These are phyloP conservation scores for Aspergillus steynii DNA, from an alignment of 495 filamentous ascomycete species.

Conservation along the genomic window DNA sequence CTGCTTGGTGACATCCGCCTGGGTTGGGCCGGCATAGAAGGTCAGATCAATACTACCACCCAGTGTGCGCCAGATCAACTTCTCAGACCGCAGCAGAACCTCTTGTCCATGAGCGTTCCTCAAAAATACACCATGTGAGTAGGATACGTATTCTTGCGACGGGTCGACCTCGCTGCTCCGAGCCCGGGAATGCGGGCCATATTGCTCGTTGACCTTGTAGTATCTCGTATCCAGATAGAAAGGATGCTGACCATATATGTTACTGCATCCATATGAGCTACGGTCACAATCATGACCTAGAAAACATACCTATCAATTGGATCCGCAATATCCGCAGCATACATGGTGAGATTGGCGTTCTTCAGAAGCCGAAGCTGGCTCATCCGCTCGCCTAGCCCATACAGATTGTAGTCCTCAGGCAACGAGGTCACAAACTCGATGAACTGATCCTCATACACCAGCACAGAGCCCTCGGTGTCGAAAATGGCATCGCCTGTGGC, in stretches of 20 bases:
- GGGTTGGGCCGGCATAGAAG: slow-evolving; percentile 61
- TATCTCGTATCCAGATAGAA: slow-evolving; percentile 68
- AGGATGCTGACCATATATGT: slow-evolving; percentile 61
- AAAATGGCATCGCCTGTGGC: slow-evolving; percentile 60
- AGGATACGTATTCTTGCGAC: slow-evolving; percentile 57
- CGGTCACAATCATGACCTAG: background rate
- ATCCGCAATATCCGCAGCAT: slow-evolving; percentile 66
- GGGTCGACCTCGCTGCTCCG: slow-evolving; percentile 55
- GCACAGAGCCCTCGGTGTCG: slow-evolving; percentile 52
- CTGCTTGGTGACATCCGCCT: slow-evolving; percentile 55
- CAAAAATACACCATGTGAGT: slow-evolving; percentile 62
- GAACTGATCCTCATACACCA: slow-evolving; percentile 67
- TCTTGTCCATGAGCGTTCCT: slow-evolving; percentile 76
- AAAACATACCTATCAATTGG: slow-evolving; percentile 52
- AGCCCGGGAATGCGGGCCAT: slow-evolving; percentile 53
- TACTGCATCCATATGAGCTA: slow-evolving; percentile 30
- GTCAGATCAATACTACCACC: slow-evolving; percentile 65
- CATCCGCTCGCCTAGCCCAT: slow-evolving; percentile 62
- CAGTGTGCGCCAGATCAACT: slow-evolving; percentile 74
- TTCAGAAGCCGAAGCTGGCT: slow-evolving; percentile 59
- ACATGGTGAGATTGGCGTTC: slow-evolving; percentile 65
- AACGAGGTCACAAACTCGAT: slow-evolving; percentile 59
- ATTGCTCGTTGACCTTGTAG: slow-evolving; percentile 52
- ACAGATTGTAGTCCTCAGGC: slow-evolving; percentile 63
- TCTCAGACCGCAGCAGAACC: slow-evolving; percentile 61